phyloP scores from a whole-genome alignment of 202 grass and related monocot genomes.

The Miscanthus sacchariflorus region DNA sequence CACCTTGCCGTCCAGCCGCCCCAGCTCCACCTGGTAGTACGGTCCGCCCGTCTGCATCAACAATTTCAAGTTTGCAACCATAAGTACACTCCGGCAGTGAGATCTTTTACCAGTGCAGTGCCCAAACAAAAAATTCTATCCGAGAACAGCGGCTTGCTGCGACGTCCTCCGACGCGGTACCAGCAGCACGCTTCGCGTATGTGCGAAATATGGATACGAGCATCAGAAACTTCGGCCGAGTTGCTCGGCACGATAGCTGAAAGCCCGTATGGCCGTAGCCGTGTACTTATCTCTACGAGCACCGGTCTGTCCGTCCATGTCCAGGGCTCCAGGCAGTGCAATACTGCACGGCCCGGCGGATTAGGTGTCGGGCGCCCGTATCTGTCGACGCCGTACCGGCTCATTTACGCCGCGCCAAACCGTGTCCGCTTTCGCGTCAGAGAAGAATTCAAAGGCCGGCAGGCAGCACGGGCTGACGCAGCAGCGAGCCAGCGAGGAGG shows the following conservation, averaged over 20 bases:
- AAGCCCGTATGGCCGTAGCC: neutral
- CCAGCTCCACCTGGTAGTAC: conserved; percentile 74
- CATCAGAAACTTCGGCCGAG: conserved; percentile 9
- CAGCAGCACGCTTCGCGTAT: neutral
- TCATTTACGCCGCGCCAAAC: conserved; percentile 26
- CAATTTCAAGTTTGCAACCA: too few species aligned
- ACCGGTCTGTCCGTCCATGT: neutral
- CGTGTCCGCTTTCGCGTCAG: conserved; percentile 1
- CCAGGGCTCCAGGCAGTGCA: neutral
- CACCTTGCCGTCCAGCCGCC: conserved; percentile 72
- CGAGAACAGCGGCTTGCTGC: too few species aligned
- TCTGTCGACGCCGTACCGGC: conserved; percentile 26
- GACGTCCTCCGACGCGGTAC: neutral
- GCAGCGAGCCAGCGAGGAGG: neutral
- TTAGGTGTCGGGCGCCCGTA: conserved; percentile 22
- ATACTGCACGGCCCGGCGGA: neutral
- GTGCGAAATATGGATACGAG: neutral
- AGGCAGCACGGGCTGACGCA: neutral
- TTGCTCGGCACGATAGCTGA: neutral
- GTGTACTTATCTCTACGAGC: neutral
- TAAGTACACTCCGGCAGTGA: too few species aligned
- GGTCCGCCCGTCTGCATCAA: conserved; percentile 64
- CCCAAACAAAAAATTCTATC: too few species aligned
- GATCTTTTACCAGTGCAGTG: too few species aligned
- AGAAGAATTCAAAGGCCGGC: conserved; percentile 11